These are phyloP conservation scores for Colletotrichum simmondsii DNA, from an alignment of 2,329 filamentous ascomycete genomes.

Conservation along the genomic window DNA sequence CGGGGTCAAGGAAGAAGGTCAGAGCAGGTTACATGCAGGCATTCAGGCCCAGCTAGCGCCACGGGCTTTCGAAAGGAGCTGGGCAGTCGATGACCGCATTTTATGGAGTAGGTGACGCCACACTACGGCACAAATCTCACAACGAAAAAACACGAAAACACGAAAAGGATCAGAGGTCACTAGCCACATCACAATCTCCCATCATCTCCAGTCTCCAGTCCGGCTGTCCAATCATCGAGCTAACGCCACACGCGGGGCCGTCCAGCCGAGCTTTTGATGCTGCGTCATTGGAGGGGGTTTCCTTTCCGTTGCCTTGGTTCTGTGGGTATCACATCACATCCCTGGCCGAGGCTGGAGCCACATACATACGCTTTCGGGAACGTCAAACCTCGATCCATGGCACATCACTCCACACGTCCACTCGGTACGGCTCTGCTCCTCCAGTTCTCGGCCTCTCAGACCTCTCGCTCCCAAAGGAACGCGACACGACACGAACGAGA, in stretches of 20 bases:
- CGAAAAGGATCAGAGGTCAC: neutral
- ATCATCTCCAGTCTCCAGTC: neutral
- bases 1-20: neutral
- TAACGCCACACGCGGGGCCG: conserved; percentile 29
- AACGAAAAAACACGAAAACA: neutral
- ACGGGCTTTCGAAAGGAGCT: conserved; percentile 1
- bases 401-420: neutral
- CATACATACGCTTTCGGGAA: conserved; percentile 4
- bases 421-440: neutral
- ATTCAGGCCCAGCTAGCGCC: neutral
- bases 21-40: neutral
- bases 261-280: conserved; percentile 1
- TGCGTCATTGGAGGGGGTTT: conserved; percentile 32
- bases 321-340: neutral
- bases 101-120: conserved; percentile 36
- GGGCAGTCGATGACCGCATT: conserved; percentile 32
- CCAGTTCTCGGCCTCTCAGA: neutral
- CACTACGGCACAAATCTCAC: conserved; percentile 1
- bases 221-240: neutral
- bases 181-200: conserved; percentile 4
- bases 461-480: neutral
- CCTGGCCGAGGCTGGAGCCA: neutral
- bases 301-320: conserved; percentile 30
- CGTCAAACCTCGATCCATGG: conserved; percentile 19
- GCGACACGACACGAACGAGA: neutral